Base-by-base conservation (phyloP, 23 red algal genomes). In the Chondrus crispus region DNA sequence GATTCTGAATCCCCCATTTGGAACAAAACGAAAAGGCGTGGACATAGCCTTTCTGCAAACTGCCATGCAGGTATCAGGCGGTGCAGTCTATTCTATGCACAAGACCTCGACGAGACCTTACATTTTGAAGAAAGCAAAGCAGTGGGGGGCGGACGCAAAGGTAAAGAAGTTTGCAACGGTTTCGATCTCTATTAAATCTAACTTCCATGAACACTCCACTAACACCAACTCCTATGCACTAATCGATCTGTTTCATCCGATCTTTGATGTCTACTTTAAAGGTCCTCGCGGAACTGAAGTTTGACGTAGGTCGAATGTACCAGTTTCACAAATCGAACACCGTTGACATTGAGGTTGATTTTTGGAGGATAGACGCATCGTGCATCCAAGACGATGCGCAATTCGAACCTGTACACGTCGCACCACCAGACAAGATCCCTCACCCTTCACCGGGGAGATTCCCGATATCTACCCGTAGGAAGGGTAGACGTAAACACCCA, bases 1-100 rank as follows among this genome's bases (percentile, higher is more conserved):
- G 64, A 33, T 99, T 43, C 85, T 96, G 84, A 99, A 99, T 62
- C 94, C 97, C 26, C 97, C 97, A 68, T 99, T 99, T 91, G 97
- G 97, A 28, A 99, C 97, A 39, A 89, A 92, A 50, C 78, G 69
- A n/a, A 48, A 49, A 22, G 90, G 90, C 52, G 80, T 84, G n/a
- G 97, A 99, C 62, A 24, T 95, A 16, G 79, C 74, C 8, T 99
- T 99, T 73, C 63, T 96, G 20, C 78, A 75, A 40, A 53, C 52
- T 18, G 97, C 94, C 35, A 36, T 93, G 24, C 53, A 42, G 1
- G 2, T 95, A 1, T 33, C 53, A 24, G 2, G 2, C 62, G 74
- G 41, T 40, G 46, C 85, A 35, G 94, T 99, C 33, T 99, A 96
- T 62, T 94, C 93, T 14, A 64, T 99, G 86, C 97, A 99, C 94